Percentiles rank a stretch among this genome's conserved stretches.
Conservation (phyloP, 2,329 filamentous ascomycete species). For the Mycosphaerella arachidis region DNA sequence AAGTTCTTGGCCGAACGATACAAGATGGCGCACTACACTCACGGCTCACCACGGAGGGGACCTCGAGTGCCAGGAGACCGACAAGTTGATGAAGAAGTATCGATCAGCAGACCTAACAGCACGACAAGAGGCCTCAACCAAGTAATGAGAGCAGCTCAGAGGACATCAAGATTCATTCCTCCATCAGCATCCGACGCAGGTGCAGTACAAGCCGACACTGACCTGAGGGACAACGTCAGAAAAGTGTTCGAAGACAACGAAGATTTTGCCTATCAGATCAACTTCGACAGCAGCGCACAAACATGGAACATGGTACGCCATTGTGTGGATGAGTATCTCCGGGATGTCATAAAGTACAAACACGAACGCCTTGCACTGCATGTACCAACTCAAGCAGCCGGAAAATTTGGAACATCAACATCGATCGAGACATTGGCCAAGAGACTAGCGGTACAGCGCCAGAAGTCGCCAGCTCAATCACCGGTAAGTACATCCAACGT, state of each 20-base stretch:
- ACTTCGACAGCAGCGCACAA: slow-evolving; percentile 50
- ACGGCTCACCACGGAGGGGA: not conserved
- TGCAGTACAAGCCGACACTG: not conserved
- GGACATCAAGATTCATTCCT: not conserved
- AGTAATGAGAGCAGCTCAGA: not conserved
- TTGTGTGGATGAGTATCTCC: slow-evolving; percentile 48
- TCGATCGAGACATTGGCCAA: slow-evolving; percentile 18
- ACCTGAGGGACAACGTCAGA: slow-evolving; percentile 15
- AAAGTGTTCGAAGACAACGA: slow-evolving; percentile 17
- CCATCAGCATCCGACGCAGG: slow-evolving; percentile 3
- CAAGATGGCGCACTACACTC: slow-evolving; percentile 3
- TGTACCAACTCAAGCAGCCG: not conserved
- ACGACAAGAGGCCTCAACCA: not conserved
- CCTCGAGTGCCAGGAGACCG: not conserved
- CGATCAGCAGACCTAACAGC: not conserved
- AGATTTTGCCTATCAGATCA: slow-evolving; percentile 20
- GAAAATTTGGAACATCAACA: not conserved
- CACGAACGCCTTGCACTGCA: not conserved
- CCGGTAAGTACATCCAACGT: not conserved
- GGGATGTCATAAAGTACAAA: slow-evolving; percentile 23
- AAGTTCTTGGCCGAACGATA: slow-evolving; percentile 16
- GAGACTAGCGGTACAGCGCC: slow-evolving; percentile 14
- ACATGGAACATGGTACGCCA: slow-evolving; percentile 56
- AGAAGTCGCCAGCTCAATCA: slow-evolving; percentile 15
- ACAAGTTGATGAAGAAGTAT: not conserved